Percentiles rank a stretch among this genome's conserved stretches.
Conservation (phyloP, 1,284 basidiomycete species). For the Salmacisia buchloeana region DNA sequence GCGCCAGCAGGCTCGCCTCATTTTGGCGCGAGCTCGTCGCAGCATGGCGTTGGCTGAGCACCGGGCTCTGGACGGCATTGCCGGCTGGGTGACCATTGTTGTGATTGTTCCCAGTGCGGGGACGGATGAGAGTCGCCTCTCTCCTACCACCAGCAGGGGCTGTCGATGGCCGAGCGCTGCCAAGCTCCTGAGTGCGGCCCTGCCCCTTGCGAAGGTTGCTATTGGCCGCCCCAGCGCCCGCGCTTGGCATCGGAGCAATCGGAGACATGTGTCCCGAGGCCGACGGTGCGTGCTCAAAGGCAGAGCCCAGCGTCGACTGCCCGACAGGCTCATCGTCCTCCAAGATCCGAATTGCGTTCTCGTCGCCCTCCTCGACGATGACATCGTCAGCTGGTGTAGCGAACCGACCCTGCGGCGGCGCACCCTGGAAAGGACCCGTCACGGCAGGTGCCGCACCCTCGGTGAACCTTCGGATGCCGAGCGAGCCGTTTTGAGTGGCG, state of each 20-base stretch:
- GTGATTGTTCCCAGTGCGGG: constrained; percentile 1
- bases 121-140: constrained; percentile 5
- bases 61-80: constrained; percentile 10
- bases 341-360: neutral
- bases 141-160: constrained; percentile 24
- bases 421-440: constrained; percentile 2
- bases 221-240: constrained; percentile 12
- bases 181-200: constrained; percentile 1
- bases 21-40: constrained; percentile 15
- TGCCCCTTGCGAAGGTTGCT: neutral
- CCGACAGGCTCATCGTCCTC: neutral
- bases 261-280: neutral
- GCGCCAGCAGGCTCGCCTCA: constrained; percentile 19
- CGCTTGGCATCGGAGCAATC: constrained; percentile 11
- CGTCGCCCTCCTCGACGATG: constrained; percentile 22
- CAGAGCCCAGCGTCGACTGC: neutral
- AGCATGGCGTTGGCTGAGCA: constrained; percentile 12
- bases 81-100: no score
- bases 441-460: constrained; percentile 8
- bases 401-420: constrained; percentile 13
- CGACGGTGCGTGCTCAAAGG: neutral
- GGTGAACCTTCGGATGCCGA: constrained; percentile 26
- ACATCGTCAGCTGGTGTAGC: constrained; percentile 23
- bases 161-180: constrained; percentile 20
- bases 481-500: constrained; percentile 7